Conservation (phyloP, 1,139 yeast genomes). For the Lodderomyces beijingensis region DNA sequence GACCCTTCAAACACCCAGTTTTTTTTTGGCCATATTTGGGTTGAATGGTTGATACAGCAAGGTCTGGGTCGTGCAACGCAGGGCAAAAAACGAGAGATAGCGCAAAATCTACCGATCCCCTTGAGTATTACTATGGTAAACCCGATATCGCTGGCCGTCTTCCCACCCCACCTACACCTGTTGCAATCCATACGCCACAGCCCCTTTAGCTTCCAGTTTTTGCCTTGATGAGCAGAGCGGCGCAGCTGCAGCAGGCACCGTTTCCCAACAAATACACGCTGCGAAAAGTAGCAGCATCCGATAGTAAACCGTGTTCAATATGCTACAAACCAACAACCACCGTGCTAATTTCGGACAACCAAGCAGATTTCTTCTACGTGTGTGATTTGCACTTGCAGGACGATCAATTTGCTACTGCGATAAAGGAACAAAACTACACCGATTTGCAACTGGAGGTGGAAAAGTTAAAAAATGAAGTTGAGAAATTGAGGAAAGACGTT, state of each 20-base stretch:
- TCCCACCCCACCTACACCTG: no score
- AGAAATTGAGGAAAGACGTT: constrained; percentile 23
- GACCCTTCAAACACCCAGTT: no score
- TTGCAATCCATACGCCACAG: no score
- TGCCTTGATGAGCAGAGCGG: no score
- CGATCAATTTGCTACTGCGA: constrained; percentile 55
- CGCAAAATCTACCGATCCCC: no score
- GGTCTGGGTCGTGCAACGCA: no score
- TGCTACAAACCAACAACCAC: constrained; percentile 64
- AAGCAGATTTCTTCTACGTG: constrained; percentile 63
- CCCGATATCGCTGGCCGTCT: no score
- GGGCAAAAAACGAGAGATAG: no score
- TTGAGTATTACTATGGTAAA: no score
- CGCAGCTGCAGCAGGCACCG: constrained; percentile 20
- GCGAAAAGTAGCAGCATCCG: constrained; percentile 54
- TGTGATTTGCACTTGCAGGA: constrained; percentile 66
- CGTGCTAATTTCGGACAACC: constrained; percentile 52
- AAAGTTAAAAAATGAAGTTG: constrained; percentile 38
- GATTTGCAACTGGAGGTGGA: constrained; percentile 37
- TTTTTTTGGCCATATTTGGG: no score
- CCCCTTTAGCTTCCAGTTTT: no score
- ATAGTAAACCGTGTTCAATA: constrained; percentile 55
- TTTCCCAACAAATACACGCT: constrained; percentile 52
- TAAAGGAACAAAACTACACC: constrained; percentile 43
- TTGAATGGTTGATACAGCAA: no score